Conservation (phyloP, 1,284 basidiomycete species). For the Puccinia triticina region DNA sequence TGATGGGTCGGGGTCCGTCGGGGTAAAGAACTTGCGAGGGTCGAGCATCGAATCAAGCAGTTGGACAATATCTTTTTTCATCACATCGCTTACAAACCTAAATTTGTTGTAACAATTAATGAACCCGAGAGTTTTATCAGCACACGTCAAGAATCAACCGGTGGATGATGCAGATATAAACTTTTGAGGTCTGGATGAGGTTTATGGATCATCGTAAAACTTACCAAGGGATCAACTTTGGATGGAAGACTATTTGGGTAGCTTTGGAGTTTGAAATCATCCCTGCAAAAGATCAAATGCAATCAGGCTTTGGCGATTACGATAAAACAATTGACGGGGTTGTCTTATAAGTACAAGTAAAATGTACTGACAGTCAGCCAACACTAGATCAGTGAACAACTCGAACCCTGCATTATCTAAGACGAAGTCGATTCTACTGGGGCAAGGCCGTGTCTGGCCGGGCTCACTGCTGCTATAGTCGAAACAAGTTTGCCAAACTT, state of each 20-base stretch:
- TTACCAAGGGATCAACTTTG: conserved; percentile 89
- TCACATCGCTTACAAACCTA: conserved; percentile 59
- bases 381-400: conserved; percentile 89
- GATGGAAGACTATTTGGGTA: conserved; percentile 81
- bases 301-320: not conserved
- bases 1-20: conserved; percentile 52
- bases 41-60: conserved; percentile 63
- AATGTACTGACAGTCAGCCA: conserved; percentile 76
- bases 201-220: conserved; percentile 59
- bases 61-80: conserved; percentile 58
- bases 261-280: conserved; percentile 79
- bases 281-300: conserved; percentile 42
- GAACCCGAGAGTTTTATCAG: conserved; percentile 61
- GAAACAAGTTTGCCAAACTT: conserved; percentile 73
- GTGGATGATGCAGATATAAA: not conserved
- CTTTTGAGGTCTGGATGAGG: not conserved
- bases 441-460: conserved; percentile 61
- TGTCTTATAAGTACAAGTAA: not conserved
- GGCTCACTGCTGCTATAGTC: conserved; percentile 57
- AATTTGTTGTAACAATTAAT: conserved; percentile 74
- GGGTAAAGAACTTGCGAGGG: conserved; percentile 65
- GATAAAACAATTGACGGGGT: not conserved
- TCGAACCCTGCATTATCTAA: conserved; percentile 95
- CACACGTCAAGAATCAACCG: not conserved
- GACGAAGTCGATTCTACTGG: conserved; percentile 78